Evolutionary conservation across 2,329 filamentous ascomycete species (phyloP).

Genomic region (Trichoderma simmonsii): DNA sequence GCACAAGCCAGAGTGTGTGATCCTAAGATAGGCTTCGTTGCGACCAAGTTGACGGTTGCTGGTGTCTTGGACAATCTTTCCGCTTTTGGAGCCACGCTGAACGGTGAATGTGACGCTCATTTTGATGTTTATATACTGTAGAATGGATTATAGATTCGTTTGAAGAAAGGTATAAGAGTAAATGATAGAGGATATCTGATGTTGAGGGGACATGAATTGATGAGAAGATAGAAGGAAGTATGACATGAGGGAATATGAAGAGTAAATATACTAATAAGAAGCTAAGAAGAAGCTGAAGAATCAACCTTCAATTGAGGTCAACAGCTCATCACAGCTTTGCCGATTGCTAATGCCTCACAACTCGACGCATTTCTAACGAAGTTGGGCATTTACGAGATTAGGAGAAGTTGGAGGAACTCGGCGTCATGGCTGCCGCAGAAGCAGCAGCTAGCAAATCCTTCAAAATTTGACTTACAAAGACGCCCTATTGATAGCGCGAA

Average conservation of each 20-base stretch:
- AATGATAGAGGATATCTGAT: neutral
- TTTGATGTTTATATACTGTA: neutral
- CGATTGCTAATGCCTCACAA: neutral
- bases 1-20: slow-evolving; percentile 23
- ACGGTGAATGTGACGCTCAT: slow-evolving; percentile 5
- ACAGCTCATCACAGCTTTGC: neutral
- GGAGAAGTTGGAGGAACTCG: neutral
- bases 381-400: neutral
- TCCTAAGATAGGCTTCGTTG: slow-evolving; percentile 17
- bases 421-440: neutral
- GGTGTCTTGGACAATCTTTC: neutral
- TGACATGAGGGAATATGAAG: neutral
- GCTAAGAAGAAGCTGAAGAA: neutral
- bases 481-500: neutral
- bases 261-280: neutral
- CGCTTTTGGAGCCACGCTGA: slow-evolving; percentile 2
- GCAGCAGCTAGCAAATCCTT: neutral
- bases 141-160: too few relatives aligned
- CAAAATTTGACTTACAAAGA: neutral
- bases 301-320: neutral
- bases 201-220: neutral
- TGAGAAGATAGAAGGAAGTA: neutral
- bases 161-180: too few relatives aligned
- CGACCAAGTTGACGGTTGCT: neutral
- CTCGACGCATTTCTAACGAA: neutral